A percentile compares a stretch with the other conserved stretches of the same genome.
Evolutionary conservation across 2,329 filamentous ascomycete genomes (phyloP).

Genomic region (Apiospora koreana): DNA sequence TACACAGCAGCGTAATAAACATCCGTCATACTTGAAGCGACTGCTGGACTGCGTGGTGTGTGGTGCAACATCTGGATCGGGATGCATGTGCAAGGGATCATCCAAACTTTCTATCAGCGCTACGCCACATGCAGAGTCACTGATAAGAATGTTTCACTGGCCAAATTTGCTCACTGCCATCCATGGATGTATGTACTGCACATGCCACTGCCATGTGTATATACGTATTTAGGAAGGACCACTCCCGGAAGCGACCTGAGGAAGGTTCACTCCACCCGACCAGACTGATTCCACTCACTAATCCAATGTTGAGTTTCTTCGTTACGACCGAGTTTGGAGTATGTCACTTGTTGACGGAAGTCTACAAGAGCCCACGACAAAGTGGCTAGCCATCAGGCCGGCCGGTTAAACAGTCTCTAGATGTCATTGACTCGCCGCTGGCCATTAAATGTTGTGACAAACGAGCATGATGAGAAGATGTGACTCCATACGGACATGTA

Average conservation of each 20-base stretch:
- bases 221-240: no score
- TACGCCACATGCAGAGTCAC: background rate
- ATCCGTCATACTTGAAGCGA: background rate
- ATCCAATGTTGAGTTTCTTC: background rate
- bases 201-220: no score
- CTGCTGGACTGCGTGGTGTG: background rate
- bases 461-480: background rate
- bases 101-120: background rate
- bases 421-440: background rate
- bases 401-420: background rate
- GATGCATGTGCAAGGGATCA: background rate
- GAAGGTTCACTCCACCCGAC: background rate
- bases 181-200: background rate
- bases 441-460: background rate
- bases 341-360: background rate
- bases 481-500: conserved; percentile 6
- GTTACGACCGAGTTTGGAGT: background rate
- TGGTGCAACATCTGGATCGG: no score
- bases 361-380: fast-evolving
- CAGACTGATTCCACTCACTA: background rate
- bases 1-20: background rate
- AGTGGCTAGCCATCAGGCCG: background rate
- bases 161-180: background rate
- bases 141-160: background rate
- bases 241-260: no score